Evolutionary conservation across 306 rosid genomes (phyloP).

Genomic region (Cercis canadensis): DNA sequence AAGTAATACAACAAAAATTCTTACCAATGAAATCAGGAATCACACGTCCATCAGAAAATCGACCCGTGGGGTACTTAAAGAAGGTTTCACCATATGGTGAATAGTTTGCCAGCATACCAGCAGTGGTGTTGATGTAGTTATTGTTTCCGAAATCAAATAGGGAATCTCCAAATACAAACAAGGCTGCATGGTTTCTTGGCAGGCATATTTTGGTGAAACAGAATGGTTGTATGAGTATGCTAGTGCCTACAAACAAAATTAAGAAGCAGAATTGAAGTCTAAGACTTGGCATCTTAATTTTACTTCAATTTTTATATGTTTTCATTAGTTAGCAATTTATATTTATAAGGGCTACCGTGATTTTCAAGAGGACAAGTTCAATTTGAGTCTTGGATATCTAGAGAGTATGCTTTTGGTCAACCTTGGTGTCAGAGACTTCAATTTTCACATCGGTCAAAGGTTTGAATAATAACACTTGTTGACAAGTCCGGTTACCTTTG

Average conservation of each 20-base stretch:
- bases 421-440: no score
- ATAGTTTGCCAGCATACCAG: slow-evolving; percentile 21
- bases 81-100: slow-evolving; percentile 52
- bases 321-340: no score
- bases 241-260: no score
- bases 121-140: slow-evolving; percentile 40
- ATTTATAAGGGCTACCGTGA: no score
- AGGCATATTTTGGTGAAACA: background rate
- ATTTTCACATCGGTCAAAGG: no score
- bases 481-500: no score
- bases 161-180: slow-evolving; percentile 56
- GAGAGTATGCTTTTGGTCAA: slow-evolving; percentile 2
- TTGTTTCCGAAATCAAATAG: slow-evolving; percentile 51
- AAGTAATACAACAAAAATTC: no score
- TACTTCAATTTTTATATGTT: no score
- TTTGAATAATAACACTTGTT: no score
- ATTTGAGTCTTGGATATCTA: background rate
- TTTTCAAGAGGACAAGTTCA: background rate
- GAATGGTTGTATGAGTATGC: no score
- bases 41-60: slow-evolving; percentile 48
- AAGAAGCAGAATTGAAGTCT: no score
- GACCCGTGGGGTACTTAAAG: slow-evolving; percentile 47
- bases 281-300: no score
- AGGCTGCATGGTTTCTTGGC: slow-evolving; percentile 12
- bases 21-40: slow-evolving; percentile 52